Conservation (phyloP, 2,329 filamentous ascomycete species). For the Colletotrichum sublineola region DNA sequence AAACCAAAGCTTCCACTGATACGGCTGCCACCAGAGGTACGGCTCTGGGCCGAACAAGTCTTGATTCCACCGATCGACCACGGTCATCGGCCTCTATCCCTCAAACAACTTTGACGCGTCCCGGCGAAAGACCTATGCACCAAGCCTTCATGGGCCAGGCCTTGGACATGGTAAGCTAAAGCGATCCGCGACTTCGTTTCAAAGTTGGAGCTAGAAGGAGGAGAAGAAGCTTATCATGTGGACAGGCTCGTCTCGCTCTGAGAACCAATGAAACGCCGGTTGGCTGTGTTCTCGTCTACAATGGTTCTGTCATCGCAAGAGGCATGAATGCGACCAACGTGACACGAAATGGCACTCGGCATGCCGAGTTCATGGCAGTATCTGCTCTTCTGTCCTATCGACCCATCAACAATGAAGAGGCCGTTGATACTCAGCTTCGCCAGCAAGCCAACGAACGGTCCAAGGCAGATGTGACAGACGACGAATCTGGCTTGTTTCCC, state of each 20-base stretch:
- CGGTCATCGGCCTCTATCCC: conserved; percentile 25
- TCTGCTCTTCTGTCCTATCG: conserved; percentile 65
- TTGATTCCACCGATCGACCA: conserved; percentile 30
- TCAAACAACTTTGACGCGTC: background rate
- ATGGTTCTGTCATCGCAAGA: conserved; percentile 82
- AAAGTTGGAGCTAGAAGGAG: background rate
- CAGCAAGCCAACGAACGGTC: conserved; percentile 34
- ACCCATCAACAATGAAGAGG: conserved; percentile 43
- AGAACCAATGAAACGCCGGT: conserved; percentile 93
- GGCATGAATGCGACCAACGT: conserved; percentile 98
- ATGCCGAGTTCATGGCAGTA: conserved; percentile 95
- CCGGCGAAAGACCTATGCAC: conserved; percentile 58
- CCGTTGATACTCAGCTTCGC: conserved; percentile 20
- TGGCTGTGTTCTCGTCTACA: conserved; percentile 91
- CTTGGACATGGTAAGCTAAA: conserved; percentile 79
- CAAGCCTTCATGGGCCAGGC: conserved; percentile 85
- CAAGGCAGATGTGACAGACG: conserved; percentile 42
- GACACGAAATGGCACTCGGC: conserved; percentile 89
- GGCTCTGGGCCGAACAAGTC: conserved; percentile 43
- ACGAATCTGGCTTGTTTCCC: conserved; percentile 46
- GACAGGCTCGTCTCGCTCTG: conserved; percentile 86
- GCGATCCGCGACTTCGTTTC: background rate
- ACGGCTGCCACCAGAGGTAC: conserved; percentile 19
- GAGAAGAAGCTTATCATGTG: background rate
- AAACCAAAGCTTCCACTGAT: conserved; percentile 38